Base-by-base conservation (phyloP, 805 yeast genomes). In the Yamadazyma scolyti region DNA sequence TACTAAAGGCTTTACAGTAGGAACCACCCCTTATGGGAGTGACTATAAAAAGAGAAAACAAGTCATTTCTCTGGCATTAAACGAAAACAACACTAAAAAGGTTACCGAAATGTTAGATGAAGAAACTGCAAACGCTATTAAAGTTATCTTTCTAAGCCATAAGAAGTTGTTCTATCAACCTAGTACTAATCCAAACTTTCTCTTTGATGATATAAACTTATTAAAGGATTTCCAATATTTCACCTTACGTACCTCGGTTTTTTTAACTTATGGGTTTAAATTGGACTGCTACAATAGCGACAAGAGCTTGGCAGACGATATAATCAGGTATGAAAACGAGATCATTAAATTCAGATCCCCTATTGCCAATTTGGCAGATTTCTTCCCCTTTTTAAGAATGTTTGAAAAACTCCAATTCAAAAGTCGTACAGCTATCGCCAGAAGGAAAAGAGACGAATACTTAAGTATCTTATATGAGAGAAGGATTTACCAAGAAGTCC, bases 281-380 rank as follows among this genome's bases (percentile, higher is more conserved):
- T 48, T 79, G 4, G 73, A 77, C 36, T 60, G 68, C 9, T 62
- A 60, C 18, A 52, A 49, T 8, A 33, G 35, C 8, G 70, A 65
- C 10, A 40, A 43, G 6, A 41, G 36, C 5, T 49, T 77, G 11
- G 71, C 75, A n/a, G 61, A 69, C 19, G 74, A 71, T 31, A 73
- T 79, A 17, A 65, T 77, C 6, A 47, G 55, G 17, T 78, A 75
- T 15, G 87, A 79, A 43, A 76, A 68, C 40, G 52, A 56, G 26
- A 78, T 79, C 34, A 73, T 77, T 21, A 65, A 70, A 27, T 61
- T 75, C 32, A 59, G 87, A 36, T 76, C 83, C 0, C 79, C 76
- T 30, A 56, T 73, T 4, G 68, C 79, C 5, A 75, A 78, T 45
- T 44, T 64, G 9, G 72, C 68, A 41, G 84, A 79, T 44, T 75